Evolutionary conservation across 768 basidiomycete species (phyloP), one percentile per base, ranked within the genome.

Genomic region (Tricholoma sp.): DNA sequence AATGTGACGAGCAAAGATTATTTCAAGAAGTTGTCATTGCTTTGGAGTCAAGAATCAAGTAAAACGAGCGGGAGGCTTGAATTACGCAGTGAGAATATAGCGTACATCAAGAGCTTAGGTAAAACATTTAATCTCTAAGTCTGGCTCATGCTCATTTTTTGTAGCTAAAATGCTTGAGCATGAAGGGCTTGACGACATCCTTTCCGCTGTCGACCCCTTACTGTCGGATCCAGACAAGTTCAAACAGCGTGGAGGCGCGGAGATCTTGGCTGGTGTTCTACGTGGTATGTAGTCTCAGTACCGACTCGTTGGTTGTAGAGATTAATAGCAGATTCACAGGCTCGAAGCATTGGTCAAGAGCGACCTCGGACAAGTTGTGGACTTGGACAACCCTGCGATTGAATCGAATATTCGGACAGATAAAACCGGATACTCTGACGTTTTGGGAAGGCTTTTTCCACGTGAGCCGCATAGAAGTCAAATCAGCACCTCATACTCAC

Each of bases 11-110:
- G 73, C n/a, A 68, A 73, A 50, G 76, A 76, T 1, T 92, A 87
- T 73, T 85, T 88, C 65, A 64, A 74, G 22, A 79, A 83, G 59
- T 70, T 94, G 16, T 76, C 81, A 21, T 67, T 72, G 10, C 76
- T 91, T 9, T 94, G 91, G 85, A 79, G 85, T 29, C 91, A 95
- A 72, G 94, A 96, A 70, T 88, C 89, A 22, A 80, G 77, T 56
- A 83, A 80, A 68, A 78, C 72, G 51, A 67, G 77, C 24, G 71
- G 75, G 10, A 70, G 70, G 46, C 73, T 84, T 5, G 86, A 89
- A 52, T 64, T 90, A 39, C 79, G 89, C 54, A 66, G 75, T 4
- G 79, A 81, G 50, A 79, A 82, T 63, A 68, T 73, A 49, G 64
- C 63, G 8, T 76, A 66, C 61, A 73, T 76, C 60, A 77, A 75